Percentiles rank a stretch among this genome's conserved stretches.
phyloP scores from a whole-genome alignment of 495 filamentous ascomycete genomes.

The Podospora pseudocomata region DNA sequence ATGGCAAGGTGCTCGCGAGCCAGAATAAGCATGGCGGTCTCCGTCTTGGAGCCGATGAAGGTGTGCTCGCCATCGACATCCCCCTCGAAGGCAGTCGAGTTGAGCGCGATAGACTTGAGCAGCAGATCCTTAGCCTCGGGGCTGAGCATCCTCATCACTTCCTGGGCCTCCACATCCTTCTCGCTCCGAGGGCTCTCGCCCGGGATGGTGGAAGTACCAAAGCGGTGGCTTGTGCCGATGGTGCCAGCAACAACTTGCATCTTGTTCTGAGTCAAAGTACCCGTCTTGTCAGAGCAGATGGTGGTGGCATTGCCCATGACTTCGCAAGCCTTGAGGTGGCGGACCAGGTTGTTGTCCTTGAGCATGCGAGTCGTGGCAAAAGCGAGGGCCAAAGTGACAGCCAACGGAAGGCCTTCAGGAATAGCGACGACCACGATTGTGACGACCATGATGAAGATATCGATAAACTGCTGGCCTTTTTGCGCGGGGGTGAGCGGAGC shows the following conservation, averaged over 20 bases:
- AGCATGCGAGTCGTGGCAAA: conserved; percentile 95
- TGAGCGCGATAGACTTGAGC: conserved; percentile 71
- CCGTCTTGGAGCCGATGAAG: conserved; percentile 88
- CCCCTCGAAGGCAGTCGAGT: conserved; percentile 87
- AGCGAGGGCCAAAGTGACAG: conserved; percentile 88
- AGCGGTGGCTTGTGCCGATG: conserved; percentile 63
- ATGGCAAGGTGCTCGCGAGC: conserved; percentile 75
- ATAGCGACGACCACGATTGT: conserved; percentile 95
- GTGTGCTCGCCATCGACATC: conserved; percentile 65
- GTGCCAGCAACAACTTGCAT: conserved; percentile 84
- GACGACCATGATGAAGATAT: conserved; percentile 92
- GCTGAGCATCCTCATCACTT: conserved; percentile 49
- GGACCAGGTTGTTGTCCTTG: conserved; percentile 91
- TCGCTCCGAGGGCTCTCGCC: conserved; percentile 20
- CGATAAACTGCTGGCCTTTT: conserved; percentile 84
- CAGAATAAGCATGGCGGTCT: conserved; percentile 75
- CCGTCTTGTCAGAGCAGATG: conserved; percentile 96
- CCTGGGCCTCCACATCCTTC: conserved; percentile 24
- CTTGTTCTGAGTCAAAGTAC: conserved; percentile 90
- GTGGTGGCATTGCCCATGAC: conserved; percentile 99
- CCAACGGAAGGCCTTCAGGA: conserved; percentile 87
- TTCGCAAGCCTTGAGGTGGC: conserved; percentile 86
- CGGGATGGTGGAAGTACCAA: conserved; percentile 40
- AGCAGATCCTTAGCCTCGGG: conserved; percentile 59
- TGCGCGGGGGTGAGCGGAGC: conserved; percentile 52